Percentiles rank a stretch among this genome's conserved stretches.
Conservation (phyloP, 2,329 filamentous ascomycete species). For the Colletotrichum euphorbiae region DNA sequence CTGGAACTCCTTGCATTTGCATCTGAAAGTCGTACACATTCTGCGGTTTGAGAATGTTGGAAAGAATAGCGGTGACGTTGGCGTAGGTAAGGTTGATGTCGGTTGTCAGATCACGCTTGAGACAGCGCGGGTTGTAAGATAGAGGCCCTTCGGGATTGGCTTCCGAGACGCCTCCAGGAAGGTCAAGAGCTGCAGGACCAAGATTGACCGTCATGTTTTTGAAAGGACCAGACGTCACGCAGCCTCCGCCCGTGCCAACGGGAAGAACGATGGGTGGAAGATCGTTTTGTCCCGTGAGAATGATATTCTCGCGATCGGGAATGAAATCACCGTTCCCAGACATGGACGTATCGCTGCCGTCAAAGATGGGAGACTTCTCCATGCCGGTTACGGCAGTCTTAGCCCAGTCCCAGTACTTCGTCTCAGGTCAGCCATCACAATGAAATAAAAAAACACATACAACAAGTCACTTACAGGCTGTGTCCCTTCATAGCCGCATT, state of each 20-base stretch:
- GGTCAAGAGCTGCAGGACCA: constrained; percentile 50
- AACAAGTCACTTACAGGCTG: constrained; percentile 48
- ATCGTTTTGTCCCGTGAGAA: constrained; percentile 45
- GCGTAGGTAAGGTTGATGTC: constrained; percentile 43
- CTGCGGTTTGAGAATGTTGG: constrained; percentile 51
- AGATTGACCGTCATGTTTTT: constrained; percentile 54
- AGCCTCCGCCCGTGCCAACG: constrained; percentile 66
- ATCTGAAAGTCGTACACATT: constrained; percentile 58
- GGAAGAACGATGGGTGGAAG: constrained; percentile 50
- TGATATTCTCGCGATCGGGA: constrained; percentile 41
- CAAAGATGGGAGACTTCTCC: constrained; percentile 58
- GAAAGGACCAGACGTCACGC: constrained; percentile 64
- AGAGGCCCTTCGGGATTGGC: constrained; percentile 44
- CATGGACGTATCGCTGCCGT: constrained; percentile 60
- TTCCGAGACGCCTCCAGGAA: constrained; percentile 44
- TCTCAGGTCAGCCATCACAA: not conserved
- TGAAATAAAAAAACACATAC: not conserved
- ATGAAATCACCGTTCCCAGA: constrained; percentile 56
- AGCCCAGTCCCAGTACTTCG: constrained; percentile 45
- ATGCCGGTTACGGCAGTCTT: constrained; percentile 48
- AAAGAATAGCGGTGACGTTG: constrained; percentile 47
- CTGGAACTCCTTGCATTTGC: constrained; percentile 54
- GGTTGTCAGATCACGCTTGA: constrained; percentile 52
- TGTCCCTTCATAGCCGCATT: constrained; percentile 53
- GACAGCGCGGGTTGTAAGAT: constrained; percentile 56